phyloP scores from a whole-genome alignment of 345 rosid species.

The Eucalyptus erythrocorys region DNA sequence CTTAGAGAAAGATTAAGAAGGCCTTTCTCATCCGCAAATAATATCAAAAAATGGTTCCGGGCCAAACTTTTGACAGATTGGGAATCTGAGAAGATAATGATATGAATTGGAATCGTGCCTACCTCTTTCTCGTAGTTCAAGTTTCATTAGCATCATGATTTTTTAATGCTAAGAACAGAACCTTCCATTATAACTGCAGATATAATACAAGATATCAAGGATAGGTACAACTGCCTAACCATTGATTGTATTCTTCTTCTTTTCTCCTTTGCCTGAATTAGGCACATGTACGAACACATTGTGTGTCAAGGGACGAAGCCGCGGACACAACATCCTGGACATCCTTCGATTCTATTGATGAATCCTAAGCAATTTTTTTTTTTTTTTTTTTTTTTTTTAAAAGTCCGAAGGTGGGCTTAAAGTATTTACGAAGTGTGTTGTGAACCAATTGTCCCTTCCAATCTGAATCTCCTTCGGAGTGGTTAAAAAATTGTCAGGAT shows the following conservation, averaged over 20 bases:
- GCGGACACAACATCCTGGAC: not conserved
- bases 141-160: not conserved
- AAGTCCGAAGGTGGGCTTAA: too few species aligned
- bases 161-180: not conserved
- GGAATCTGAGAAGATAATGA: not conserved
- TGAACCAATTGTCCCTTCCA: not conserved
- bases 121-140: not conserved
- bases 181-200: not conserved
- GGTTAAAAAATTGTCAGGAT: not conserved
- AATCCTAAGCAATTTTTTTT: not conserved
- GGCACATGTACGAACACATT: not conserved
- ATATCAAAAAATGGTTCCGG: too few species aligned
- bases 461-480: not conserved
- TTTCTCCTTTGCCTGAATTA: not conserved
- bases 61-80: not conserved
- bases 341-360: not conserved
- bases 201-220: not conserved
- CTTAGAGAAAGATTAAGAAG: too few species aligned
- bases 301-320: not conserved
- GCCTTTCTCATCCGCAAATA: too few species aligned
- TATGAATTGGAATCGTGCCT: not conserved
- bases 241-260: not conserved
- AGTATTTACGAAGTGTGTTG: not conserved
- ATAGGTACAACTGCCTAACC: not conserved
- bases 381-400: too few species aligned